These are phyloP conservation scores for Chrysoporthe deuterocubensis DNA, from an alignment of 2,329 filamentous ascomycete species.

Conservation along the genomic window DNA sequence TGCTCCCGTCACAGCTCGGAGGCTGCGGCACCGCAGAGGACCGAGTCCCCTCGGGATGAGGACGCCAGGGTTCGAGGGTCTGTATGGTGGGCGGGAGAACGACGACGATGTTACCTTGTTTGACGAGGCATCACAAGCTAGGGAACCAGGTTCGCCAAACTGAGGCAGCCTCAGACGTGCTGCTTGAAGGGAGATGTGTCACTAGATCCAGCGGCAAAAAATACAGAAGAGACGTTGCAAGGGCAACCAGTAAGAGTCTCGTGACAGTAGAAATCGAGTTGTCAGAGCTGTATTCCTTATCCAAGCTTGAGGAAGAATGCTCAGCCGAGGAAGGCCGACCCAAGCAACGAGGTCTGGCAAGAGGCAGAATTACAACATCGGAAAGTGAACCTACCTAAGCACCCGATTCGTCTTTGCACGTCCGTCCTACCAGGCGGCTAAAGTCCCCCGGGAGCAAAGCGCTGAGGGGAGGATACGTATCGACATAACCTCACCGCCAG, in stretches of 20 bases:
- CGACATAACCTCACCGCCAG: slow-evolving; percentile 6
- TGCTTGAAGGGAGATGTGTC: slow-evolving; percentile 5
- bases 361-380: neutral
- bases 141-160: slow-evolving; percentile 8
- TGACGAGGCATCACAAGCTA: slow-evolving; percentile 33
- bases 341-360: neutral
- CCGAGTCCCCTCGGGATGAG: slow-evolving; percentile 44
- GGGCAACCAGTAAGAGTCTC: neutral
- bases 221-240: neutral
- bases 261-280: neutral
- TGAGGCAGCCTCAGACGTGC: neutral
- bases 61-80: slow-evolving; percentile 49
- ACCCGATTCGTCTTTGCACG: neutral
- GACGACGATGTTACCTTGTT: slow-evolving; percentile 46
- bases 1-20: slow-evolving; percentile 30
- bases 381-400: neutral
- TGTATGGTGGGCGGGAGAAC: slow-evolving; percentile 56
- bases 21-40: slow-evolving; percentile 34
- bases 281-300: neutral
- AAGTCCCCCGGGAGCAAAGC: neutral
- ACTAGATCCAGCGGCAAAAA: neutral
- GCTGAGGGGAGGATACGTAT: neutral
- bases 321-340: neutral
- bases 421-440: neutral
- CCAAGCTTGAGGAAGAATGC: neutral